Conservation (phyloP, 495 filamentous ascomycete genomes). For the Xylaria intraflava region DNA sequence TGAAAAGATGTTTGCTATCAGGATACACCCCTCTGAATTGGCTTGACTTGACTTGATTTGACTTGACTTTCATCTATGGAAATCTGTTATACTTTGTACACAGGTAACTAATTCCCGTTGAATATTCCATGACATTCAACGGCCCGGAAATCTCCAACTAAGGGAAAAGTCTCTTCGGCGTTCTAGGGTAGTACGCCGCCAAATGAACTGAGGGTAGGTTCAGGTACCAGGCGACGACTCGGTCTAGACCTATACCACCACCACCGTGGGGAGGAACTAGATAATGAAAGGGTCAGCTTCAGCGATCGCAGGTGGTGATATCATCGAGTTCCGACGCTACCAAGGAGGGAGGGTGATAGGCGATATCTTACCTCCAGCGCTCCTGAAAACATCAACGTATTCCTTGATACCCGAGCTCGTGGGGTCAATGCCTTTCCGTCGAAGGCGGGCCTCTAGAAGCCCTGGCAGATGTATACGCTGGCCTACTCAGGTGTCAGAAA, state of each 20-base stretch:
- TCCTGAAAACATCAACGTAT: slow-evolving; percentile 74
- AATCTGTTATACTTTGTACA: background rate
- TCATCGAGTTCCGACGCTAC: no score
- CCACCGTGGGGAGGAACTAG: slow-evolving; percentile 68
- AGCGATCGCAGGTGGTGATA: no score
- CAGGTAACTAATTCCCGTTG: background rate
- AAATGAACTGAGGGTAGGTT: slow-evolving; percentile 75
- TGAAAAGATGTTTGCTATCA: background rate
- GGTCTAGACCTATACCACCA: slow-evolving; percentile 80
- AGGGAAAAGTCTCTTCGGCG: slow-evolving; percentile 74
- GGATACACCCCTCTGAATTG: background rate
- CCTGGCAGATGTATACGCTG: slow-evolving; percentile 75
- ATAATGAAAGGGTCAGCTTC: background rate
- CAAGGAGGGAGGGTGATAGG: background rate
- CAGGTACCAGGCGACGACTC: slow-evolving; percentile 84
- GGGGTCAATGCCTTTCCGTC: slow-evolving; percentile 67
- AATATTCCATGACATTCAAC: background rate
- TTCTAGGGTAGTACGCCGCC: slow-evolving; percentile 72
- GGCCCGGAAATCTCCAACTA: background rate
- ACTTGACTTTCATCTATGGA: background rate
- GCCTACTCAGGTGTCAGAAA: background rate
- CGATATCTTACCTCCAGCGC: slow-evolving; percentile 46
- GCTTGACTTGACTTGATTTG: no score
- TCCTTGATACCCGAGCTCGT: slow-evolving; percentile 68
- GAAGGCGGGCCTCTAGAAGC: slow-evolving; percentile 62